Evolutionary conservation across 441 rosid species (phyloP), one percentile per base, ranked within the genome.

Genomic region (Euphorbia neoarborescens): DNA sequence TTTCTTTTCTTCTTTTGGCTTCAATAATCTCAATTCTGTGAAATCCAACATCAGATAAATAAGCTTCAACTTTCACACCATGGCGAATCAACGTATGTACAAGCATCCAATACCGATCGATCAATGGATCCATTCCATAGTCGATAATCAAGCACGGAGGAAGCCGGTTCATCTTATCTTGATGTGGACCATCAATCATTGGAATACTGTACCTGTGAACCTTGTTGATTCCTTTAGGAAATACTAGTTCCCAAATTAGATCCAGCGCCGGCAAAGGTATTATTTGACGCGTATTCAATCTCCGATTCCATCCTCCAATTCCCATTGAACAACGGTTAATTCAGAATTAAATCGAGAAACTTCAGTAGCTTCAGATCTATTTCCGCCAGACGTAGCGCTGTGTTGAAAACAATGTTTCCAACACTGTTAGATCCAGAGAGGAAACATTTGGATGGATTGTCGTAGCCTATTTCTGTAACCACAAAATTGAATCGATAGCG

Each of bases 141-240:
- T 86, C 86, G 3, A 81, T 54, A 28, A 85, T 79, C 27, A 83
- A 46, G 60, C 89, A 85, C 48, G 80, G 68, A 42, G 80, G 81
- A 37, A 85, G 48, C 6, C 10, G 22, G 2, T 68, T 70, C 2
- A 83, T 12, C 69, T 73, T 82, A 24, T 77, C 74, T 69, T 73
- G 74, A 6, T 81, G 85, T 7, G 85, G 82, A 25, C 79, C 77
- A 5, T 77, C 79, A 2, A 79, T 64, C 53, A 67, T 15, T 5
- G 89, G 87, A 59, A 84, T 86, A 62, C 87, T 79, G 14, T 65
- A 86, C 61, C 80, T 69, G 27, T 86, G 89, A 32, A 82, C 87
- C 11, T 82, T 57, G 60, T 81, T 78, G 34, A 80, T 72, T 28
- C 84, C 78, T 37, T 71, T 38, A 0, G 89, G 87, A 63, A 86